These are phyloP conservation scores for Alectoria sarmentosa DNA, from an alignment of 495 filamentous ascomycete species.

Conservation along the genomic window DNA sequence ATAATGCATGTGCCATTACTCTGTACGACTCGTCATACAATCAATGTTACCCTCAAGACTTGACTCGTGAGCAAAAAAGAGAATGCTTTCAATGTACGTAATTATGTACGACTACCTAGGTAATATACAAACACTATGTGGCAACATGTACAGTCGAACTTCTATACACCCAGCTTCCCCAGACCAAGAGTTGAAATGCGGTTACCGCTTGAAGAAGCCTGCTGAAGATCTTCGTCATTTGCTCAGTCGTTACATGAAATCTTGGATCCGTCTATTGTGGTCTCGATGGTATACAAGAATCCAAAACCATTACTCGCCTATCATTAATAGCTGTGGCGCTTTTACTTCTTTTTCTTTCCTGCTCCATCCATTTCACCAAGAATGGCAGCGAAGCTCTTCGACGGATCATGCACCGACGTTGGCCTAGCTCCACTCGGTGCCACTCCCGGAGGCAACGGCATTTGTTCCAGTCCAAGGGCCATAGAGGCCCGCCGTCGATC, in stretches of 20 bases:
- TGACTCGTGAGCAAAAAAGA: neutral
- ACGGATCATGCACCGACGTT: conserved; percentile 39
- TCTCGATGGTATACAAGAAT: neutral
- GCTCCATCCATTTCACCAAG: conserved; percentile 41
- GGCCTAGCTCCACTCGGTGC: conserved; percentile 39
- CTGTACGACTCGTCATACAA: neutral
- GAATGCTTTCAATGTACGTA: no score
- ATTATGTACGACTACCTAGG: no score
- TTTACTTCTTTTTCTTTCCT: conserved; percentile 35
- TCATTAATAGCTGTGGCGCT: neutral
- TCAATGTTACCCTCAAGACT: neutral
- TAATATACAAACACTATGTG: neutral
- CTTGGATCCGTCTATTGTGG: neutral
- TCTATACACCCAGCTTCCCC: neutral
- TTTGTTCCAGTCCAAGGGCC: conserved; percentile 43
- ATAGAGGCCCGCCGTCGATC: conserved; percentile 37
- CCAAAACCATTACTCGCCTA: neutral
- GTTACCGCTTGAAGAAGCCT: neutral
- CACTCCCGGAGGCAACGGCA: conserved; percentile 45
- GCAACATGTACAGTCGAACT: neutral
- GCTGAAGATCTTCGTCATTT: neutral
- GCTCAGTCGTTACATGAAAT: neutral
- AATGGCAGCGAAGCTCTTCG: conserved; percentile 49
- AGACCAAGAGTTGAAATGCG: neutral
- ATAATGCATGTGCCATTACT: no score